Percentiles rank a stretch among this genome's conserved stretches.
Conservation (phyloP, 1,284 basidiomycete genomes). For the Malassezia arunalokei region DNA sequence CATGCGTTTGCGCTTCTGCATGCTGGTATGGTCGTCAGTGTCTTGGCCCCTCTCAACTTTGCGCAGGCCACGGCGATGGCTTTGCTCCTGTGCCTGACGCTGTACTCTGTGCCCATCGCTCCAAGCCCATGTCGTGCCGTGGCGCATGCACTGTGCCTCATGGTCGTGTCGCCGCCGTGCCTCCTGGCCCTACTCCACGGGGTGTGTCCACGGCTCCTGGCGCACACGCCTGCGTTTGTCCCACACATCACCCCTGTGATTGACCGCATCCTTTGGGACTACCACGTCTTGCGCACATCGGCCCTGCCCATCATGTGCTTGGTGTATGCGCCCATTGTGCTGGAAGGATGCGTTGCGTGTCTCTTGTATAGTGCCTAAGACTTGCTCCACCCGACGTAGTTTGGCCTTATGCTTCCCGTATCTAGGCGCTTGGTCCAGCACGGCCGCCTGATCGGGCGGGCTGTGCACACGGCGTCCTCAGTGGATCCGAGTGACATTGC, state of each 20-base stretch:
- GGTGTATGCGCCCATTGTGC: conserved; percentile 8
- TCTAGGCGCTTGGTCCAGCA: background rate
- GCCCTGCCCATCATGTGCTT: conserved; percentile 6
- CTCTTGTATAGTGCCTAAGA: background rate
- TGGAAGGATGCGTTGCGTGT: conserved; percentile 3
- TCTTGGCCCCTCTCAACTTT: conserved; percentile 33
- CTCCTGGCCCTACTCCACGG: too few species aligned
- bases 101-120: conserved; percentile 9
- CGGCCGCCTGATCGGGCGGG: background rate
- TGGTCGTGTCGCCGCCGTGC: background rate
- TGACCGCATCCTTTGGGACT: conserved; percentile 11
- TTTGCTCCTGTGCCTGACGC: conserved; percentile 4
- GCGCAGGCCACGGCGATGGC: conserved; percentile 22
- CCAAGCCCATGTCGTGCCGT: background rate
- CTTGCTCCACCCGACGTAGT: too few species aligned
- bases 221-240: background rate
- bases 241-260: background rate
- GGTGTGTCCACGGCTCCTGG: too few species aligned
- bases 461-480: conserved; percentile 16
- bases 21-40: conserved; percentile 28
- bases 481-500: conserved; percentile 51
- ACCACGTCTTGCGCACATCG: conserved; percentile 7
- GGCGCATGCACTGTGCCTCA: background rate
- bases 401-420: background rate
- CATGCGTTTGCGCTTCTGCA: conserved; percentile 31